phyloP scores from a whole-genome alignment of 2,329 filamentous ascomycete species.

The Proliferodiscus dingleyae region DNA sequence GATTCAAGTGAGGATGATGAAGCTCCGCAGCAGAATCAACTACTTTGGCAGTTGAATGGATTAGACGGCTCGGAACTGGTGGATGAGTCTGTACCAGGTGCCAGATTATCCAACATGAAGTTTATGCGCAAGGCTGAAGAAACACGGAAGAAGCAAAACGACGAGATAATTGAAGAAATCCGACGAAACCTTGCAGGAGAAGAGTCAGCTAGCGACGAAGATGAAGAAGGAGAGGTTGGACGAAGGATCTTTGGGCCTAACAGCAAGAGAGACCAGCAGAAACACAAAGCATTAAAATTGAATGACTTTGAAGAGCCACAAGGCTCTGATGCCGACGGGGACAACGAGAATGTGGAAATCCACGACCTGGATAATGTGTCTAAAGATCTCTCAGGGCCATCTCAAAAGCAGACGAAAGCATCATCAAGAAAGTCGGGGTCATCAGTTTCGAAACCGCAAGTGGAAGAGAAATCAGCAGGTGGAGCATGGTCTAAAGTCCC shows the following conservation, averaged over 20 bases:
- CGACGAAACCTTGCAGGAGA: slow-evolving; percentile 63
- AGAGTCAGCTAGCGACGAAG: slow-evolving; percentile 52
- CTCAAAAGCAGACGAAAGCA: slow-evolving; percentile 12
- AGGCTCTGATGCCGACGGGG: slow-evolving; percentile 41
- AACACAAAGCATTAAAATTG: slow-evolving; percentile 21
- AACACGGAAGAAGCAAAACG: slow-evolving; percentile 71
- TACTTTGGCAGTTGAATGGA: slow-evolving; percentile 45
- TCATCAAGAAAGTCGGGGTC: slow-evolving; percentile 1
- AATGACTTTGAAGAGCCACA: slow-evolving; percentile 59
- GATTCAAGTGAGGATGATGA: slow-evolving; percentile 47
- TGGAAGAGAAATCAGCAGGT: no score
- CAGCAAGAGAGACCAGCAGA: slow-evolving; percentile 35
- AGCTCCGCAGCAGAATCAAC: slow-evolving; percentile 42
- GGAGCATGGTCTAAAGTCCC: no score
- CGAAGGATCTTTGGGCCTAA: slow-evolving; percentile 64
- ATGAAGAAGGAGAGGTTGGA: slow-evolving; percentile 57
- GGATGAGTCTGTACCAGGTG: slow-evolving; percentile 48
- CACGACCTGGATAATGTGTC: slow-evolving; percentile 13
- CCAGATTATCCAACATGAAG: slow-evolving; percentile 75
- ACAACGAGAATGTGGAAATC: slow-evolving; percentile 30
- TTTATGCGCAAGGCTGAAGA: slow-evolving; percentile 93
- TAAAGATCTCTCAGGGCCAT: slow-evolving; percentile 1
- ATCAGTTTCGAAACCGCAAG: background rate
- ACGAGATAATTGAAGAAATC: slow-evolving; percentile 67
- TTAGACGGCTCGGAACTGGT: slow-evolving; percentile 41